Percentiles rank a stretch among this genome's conserved stretches.
phyloP scores from a whole-genome alignment of 2,329 filamentous ascomycete species.

The Sporothrix pseudoabietina region DNA sequence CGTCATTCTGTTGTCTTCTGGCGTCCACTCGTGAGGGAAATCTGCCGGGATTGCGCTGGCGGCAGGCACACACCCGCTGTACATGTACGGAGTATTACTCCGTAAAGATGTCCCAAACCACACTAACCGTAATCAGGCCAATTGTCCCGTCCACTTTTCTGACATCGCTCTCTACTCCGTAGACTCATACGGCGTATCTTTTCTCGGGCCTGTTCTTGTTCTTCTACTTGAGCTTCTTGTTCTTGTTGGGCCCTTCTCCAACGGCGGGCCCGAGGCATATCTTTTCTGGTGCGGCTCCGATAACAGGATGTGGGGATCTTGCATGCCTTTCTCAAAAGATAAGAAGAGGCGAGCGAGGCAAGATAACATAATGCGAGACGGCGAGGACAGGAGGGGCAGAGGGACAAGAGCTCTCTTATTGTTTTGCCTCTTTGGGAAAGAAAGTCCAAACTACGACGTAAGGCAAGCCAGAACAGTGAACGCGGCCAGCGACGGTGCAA shows the following conservation, averaged over 20 bases:
- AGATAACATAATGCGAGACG: background rate
- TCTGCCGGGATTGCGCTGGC: background rate
- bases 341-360: background rate
- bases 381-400: constrained; percentile 4
- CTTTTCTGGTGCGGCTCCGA: constrained; percentile 14
- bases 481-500: background rate
- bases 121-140: constrained; percentile 11
- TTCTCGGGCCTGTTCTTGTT: background rate
- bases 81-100: background rate
- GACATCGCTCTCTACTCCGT: background rate
- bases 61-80: background rate
- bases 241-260: background rate
- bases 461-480: no score
- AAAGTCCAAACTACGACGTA: constrained; percentile 12
- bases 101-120: background rate
- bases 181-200: background rate
- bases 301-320: constrained; percentile 4
- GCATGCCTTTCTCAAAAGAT: background rate
- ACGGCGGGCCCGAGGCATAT: constrained; percentile 6
- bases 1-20: background rate
- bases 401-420: background rate
- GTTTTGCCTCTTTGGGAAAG: constrained; percentile 27
- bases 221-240: background rate
- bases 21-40: background rate
- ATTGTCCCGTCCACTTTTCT: constrained; percentile 23